These are phyloP conservation scores for Phytopythium aichiense DNA, from an alignment of 352 stramenopile species.

Conservation along the genomic window DNA sequence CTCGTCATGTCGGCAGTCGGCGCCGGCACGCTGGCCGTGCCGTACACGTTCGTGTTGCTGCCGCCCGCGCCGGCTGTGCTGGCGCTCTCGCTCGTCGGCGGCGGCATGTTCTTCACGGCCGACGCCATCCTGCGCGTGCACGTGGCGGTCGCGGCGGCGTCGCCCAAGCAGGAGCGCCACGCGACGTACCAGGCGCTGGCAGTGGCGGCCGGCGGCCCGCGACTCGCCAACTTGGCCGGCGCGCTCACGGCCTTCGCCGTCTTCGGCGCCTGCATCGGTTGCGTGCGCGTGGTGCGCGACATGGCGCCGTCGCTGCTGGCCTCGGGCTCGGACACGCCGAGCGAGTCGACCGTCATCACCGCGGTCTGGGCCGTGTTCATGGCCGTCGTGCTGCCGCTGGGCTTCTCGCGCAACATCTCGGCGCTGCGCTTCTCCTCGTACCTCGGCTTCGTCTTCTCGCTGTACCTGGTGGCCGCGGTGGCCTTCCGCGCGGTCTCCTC, in stretches of 20 bases:
- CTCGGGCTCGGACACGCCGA: constrained; percentile 22
- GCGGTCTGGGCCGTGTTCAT: constrained; percentile 63
- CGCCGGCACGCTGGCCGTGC: constrained; percentile 48
- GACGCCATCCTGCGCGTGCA: constrained; percentile 62
- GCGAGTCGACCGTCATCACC: constrained; percentile 27
- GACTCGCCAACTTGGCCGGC: constrained; percentile 45
- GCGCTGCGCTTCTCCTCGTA: constrained; percentile 74
- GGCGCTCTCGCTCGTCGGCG: constrained; percentile 41
- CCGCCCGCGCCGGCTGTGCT: constrained; percentile 35
- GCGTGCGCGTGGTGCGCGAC: constrained; percentile 64
- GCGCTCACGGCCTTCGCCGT: constrained; percentile 65
- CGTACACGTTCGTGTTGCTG: constrained; percentile 64
- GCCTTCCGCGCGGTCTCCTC: constrained; percentile 34
- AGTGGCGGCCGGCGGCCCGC: constrained; percentile 43
- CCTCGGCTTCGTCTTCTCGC: constrained; percentile 58
- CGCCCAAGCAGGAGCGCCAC: constrained; percentile 29
- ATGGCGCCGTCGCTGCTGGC: constrained; percentile 62
- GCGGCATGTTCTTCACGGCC: constrained; percentile 70
- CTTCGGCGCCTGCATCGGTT: constrained; percentile 74
- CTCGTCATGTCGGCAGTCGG: constrained; percentile 61
- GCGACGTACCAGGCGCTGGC: constrained; percentile 70
- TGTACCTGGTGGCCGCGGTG: constrained; percentile 65
- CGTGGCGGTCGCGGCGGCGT: constrained; percentile 35
- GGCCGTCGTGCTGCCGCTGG: constrained; percentile 54
- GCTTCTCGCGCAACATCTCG: constrained; percentile 61